These are phyloP conservation scores for Xylaria sp. DNA, from an alignment of 2,329 filamentous ascomycete genomes.

Conservation along the genomic window DNA sequence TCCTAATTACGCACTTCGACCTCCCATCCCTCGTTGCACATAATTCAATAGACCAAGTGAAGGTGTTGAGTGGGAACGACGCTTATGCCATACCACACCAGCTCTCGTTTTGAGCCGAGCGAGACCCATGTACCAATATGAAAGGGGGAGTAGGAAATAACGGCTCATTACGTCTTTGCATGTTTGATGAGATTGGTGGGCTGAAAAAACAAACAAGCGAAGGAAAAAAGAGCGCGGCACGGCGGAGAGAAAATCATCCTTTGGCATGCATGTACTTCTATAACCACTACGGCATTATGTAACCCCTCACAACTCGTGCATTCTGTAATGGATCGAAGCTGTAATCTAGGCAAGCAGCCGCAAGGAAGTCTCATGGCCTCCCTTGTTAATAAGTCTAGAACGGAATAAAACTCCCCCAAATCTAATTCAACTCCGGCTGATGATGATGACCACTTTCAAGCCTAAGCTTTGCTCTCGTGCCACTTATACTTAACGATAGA, in stretches of 20 bases:
- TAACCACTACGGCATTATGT: slow-evolving; percentile 7
- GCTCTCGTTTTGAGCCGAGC: neutral
- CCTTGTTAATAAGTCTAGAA: slow-evolving; percentile 9
- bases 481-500: neutral
- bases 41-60: neutral
- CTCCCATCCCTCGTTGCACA: neutral
- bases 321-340: neutral
- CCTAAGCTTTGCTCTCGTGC: neutral
- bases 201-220: neutral
- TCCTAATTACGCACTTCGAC: neutral
- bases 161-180: slow-evolving; percentile 23
- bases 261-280: slow-evolving; percentile 32
- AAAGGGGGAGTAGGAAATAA: neutral
- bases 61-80: neutral
- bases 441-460: neutral
- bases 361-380: neutral
- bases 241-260: slow-evolving; percentile 3
- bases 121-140: slow-evolving; percentile 28
- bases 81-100: neutral
- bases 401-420: slow-evolving; percentile 13
- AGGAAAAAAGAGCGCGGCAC: slow-evolving; percentile 5
- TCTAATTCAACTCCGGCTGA: slow-evolving; percentile 9
- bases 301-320: slow-evolving; percentile 24
- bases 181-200: neutral
- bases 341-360: neutral